Evolutionary conservation across 2,329 filamentous ascomycete species (phyloP).

Genomic region (Colletotrichum destructivum): DNA sequence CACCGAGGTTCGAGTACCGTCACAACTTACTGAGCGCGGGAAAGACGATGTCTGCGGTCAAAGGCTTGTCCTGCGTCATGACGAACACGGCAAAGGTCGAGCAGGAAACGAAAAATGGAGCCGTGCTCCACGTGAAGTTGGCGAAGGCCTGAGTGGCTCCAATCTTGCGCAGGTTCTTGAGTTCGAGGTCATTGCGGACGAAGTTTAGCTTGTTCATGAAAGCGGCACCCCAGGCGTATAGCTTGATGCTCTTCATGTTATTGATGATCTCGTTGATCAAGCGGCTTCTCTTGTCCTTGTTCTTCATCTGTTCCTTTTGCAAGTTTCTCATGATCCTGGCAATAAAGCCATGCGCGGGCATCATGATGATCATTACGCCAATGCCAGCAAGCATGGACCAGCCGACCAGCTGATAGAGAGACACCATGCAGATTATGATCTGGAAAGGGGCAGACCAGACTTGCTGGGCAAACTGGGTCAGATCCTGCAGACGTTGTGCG

Average conservation of each 20-base stretch:
- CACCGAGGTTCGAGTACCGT: background rate
- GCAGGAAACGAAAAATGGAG: conserved; percentile 97
- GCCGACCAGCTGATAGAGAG: conserved; percentile 94
- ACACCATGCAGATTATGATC: conserved; percentile 95
- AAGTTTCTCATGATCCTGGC: conserved; percentile 93
- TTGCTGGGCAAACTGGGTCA: conserved; percentile 96
- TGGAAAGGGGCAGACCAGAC: conserved; percentile 98
- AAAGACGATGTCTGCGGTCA: conserved; percentile 97
- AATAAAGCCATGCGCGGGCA: conserved; percentile 94
- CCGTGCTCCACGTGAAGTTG: conserved; percentile 98
- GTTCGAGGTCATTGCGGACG: conserved; percentile 94
- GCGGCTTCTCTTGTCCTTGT: conserved; percentile 94
- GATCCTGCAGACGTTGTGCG: conserved; percentile 92
- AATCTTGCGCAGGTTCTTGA: conserved; percentile 96
- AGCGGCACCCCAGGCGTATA: conserved; percentile 96
- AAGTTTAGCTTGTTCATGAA: conserved; percentile 98
- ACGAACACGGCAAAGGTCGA: conserved; percentile 97
- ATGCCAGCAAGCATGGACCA: conserved; percentile 96
- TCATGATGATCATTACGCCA: conserved; percentile 96
- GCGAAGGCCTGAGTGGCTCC: conserved; percentile 94
- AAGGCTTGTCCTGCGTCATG: conserved; percentile 81
- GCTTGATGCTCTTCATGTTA: conserved; percentile 99
- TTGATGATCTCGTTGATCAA: conserved; percentile 98
- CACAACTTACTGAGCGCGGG: conserved; percentile 72
- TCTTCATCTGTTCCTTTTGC: conserved; percentile 98